phyloP scores from a whole-genome alignment of 306 rosid genomes.

The Glycine soja region DNA sequence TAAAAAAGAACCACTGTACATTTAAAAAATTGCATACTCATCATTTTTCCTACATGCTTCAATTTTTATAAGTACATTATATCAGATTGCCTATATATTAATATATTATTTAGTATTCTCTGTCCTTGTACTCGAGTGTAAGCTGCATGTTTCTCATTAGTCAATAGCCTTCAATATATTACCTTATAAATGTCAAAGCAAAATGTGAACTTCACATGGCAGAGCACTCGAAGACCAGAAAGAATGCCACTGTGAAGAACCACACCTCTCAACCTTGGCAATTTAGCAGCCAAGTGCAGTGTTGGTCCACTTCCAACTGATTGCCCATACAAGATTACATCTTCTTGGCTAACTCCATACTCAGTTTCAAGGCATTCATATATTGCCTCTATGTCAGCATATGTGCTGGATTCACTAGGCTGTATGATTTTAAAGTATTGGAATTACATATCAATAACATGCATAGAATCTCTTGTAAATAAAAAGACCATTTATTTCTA shows the following conservation, averaged over 20 bases:
- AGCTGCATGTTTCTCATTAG: neutral
- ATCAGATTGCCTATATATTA: neutral
- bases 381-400: conserved; percentile 95
- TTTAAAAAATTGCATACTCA: neutral
- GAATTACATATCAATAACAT: neutral
- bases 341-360: conserved; percentile 97
- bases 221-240: conserved; percentile 91
- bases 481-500: conserved; percentile 9
- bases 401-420: conserved; percentile 97
- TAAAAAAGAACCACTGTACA: neutral
- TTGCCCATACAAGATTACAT: conserved; percentile 91
- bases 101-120: conserved; percentile 17
- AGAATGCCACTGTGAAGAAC: conserved; percentile 97
- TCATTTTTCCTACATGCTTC: conserved; percentile 1
- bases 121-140: neutral
- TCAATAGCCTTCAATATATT: conserved; percentile 14
- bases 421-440: conserved; percentile 49
- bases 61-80: neutral
- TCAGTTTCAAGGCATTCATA: conserved; percentile 91
- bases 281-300: conserved; percentile 89
- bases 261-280: conserved; percentile 92
- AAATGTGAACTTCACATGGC: conserved; percentile 85
- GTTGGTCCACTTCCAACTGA: conserved; percentile 99
- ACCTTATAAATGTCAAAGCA: conserved; percentile 99
- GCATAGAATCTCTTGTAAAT: conserved; percentile 2